Conservation (phyloP, 2,329 filamentous ascomycete species). For the Botryotinia convoluta region DNA sequence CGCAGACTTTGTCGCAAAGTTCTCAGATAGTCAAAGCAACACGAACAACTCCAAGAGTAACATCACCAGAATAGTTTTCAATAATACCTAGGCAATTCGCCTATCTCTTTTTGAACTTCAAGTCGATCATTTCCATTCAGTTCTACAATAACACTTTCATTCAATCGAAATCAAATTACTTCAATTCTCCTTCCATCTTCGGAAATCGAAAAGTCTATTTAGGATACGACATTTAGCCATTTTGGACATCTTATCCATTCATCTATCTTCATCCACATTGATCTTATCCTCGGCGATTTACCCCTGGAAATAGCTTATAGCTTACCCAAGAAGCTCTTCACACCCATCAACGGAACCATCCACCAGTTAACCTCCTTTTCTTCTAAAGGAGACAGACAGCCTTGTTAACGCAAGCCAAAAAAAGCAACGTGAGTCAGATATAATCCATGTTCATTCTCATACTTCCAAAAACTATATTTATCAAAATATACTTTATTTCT, state of each 20-base stretch:
- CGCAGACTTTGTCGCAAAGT: conserved; percentile 36
- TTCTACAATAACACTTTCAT: neutral
- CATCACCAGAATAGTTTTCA: conserved; percentile 18
- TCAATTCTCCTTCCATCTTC: neutral
- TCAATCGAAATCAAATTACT: neutral
- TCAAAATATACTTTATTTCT: conserved; percentile 18
- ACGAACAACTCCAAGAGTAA: conserved; percentile 24
- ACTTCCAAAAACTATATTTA: neutral
- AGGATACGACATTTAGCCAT: conserved; percentile 7
- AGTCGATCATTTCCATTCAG: conserved; percentile 14
- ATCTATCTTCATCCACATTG: neutral
- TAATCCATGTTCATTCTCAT: neutral
- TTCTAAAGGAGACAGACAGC: conserved; percentile 18
- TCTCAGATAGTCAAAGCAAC: conserved; percentile 35
- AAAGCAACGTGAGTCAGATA: conserved; percentile 32
- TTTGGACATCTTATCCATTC: neutral
- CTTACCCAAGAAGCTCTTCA: conserved; percentile 21
- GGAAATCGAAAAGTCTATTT: conserved; percentile 13
- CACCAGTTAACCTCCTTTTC: conserved; percentile 18
- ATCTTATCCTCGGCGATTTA: conserved; percentile 11
- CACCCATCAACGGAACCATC: conserved; percentile 13
- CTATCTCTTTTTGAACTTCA: conserved; percentile 1
- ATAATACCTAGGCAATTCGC: conserved; percentile 21
- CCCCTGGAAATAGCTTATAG: conserved; percentile 16
- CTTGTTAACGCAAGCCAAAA: conserved; percentile 18